Evolutionary conservation across 257 asterid genomes (phyloP).

Genomic region (Rhazya stricta): DNA sequence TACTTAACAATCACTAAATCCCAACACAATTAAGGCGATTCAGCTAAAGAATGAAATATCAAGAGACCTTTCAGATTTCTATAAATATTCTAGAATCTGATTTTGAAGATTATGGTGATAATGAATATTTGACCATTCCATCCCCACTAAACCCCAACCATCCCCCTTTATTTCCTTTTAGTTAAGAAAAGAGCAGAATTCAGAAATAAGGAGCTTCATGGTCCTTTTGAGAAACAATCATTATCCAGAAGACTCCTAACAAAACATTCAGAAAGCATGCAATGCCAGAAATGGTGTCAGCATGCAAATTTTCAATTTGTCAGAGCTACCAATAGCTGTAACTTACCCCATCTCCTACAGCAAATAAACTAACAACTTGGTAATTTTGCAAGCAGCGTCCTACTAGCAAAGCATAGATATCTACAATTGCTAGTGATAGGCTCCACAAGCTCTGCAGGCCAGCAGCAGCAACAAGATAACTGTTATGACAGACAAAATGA

Average conservation of each 20-base stretch:
- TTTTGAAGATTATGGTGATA: conserved; percentile 1
- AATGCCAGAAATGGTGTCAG: not conserved
- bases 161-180: not conserved
- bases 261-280: not conserved
- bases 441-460: conserved; percentile 98
- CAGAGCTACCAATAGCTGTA: not conserved
- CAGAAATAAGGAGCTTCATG: not conserved
- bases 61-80: not conserved
- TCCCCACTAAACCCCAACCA: not conserved
- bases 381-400: conserved; percentile 84
- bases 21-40: not conserved
- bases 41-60: not conserved
- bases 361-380: conserved; percentile 64
- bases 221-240: not conserved
- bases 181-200: not conserved
- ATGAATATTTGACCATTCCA: not conserved
- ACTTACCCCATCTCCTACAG: conserved; percentile 98
- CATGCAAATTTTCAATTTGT: not conserved
- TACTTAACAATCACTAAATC: not conserved
- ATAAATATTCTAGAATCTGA: not conserved
- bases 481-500: conserved; percentile 22
- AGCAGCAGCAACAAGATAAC: conserved; percentile 97
- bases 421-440: conserved; percentile 67
- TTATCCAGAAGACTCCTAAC: not conserved
- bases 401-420: conserved; percentile 84